These are phyloP conservation scores for Penicillium arizonense DNA, from an alignment of 495 filamentous ascomycete species.

Conservation along the genomic window DNA sequence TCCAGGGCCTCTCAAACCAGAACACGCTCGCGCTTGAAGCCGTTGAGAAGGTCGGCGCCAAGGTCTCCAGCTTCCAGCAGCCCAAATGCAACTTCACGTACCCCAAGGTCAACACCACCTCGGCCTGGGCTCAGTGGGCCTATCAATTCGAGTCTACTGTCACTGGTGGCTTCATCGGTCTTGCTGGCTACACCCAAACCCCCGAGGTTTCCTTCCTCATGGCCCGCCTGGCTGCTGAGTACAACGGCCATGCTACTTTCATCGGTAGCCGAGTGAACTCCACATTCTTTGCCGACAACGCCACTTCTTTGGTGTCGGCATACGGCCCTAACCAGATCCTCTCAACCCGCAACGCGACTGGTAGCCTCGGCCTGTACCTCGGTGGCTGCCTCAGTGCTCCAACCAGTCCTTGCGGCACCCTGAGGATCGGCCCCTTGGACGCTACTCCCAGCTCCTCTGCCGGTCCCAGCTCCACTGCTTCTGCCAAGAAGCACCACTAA, in stretches of 20 bases:
- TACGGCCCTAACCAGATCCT: constrained; percentile 28
- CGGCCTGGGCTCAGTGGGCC: constrained; percentile 20
- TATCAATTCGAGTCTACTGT: constrained; percentile 24
- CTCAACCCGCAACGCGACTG: constrained; percentile 17
- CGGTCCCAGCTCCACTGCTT: constrained; percentile 3
- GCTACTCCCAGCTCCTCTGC: constrained; percentile 18
- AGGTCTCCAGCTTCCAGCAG: constrained; percentile 14
- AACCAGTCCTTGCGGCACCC: constrained; percentile 16
- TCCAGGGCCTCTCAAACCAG: constrained; percentile 25
- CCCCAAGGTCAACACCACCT: constrained; percentile 16
- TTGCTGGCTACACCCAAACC: constrained; percentile 30
- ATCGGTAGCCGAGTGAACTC: constrained; percentile 25
- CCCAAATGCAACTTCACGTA: constrained; percentile 25
- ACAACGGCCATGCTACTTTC: constrained; percentile 23
- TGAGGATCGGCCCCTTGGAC: constrained; percentile 25
- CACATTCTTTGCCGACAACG: constrained; percentile 24
- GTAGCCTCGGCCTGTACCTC: constrained; percentile 29
- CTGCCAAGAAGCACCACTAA: not conserved
- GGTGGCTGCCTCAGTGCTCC: constrained; percentile 26
- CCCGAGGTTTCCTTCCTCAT: constrained; percentile 36
- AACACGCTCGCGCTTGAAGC: constrained; percentile 27
- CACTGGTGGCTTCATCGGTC: constrained; percentile 28
- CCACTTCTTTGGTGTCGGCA: constrained; percentile 22
- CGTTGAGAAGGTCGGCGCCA: constrained; percentile 18
- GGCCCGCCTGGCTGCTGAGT: constrained; percentile 31